These are phyloP conservation scores for Dovyalis caffra DNA, from an alignment of 345 rosid species.

Conservation along the genomic window DNA sequence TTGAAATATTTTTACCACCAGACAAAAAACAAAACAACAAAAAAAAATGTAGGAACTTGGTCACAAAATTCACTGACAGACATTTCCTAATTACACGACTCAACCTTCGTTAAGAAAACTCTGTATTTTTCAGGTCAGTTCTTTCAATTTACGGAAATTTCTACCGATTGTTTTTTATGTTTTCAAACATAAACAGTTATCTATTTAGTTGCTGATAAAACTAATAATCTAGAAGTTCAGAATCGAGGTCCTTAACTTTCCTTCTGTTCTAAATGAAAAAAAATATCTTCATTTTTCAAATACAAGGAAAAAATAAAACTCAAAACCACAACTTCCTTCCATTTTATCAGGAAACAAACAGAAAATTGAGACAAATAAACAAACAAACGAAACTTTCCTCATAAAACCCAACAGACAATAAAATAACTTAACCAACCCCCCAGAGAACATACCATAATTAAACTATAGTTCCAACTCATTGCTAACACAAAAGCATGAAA, in stretches of 20 bases:
- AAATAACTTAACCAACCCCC: neutral
- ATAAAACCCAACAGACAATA: neutral
- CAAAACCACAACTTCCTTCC: neutral
- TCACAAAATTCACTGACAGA: neutral
- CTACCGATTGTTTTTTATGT: neutral
- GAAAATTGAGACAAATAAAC: neutral
- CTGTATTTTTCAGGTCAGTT: neutral
- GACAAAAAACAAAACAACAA: neutral
- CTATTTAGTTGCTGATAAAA: neutral
- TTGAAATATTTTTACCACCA: neutral
- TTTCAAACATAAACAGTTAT: neutral
- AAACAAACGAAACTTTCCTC: neutral
- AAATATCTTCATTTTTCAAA: neutral
- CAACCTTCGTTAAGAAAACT: neutral
- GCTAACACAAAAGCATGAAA: neutral
- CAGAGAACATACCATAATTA: neutral
- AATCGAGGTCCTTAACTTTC: neutral
- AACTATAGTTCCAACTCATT: neutral
- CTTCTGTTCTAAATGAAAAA: neutral
- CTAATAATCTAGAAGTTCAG: neutral
- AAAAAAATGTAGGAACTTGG: neutral
- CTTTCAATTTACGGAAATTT: neutral
- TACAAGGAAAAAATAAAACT: neutral
- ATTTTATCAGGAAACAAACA: conserved; percentile 23
- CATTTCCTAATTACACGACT: neutral